Conservation (phyloP, 2,329 filamentous ascomycete genomes). For the Lachnellula willkommii region DNA sequence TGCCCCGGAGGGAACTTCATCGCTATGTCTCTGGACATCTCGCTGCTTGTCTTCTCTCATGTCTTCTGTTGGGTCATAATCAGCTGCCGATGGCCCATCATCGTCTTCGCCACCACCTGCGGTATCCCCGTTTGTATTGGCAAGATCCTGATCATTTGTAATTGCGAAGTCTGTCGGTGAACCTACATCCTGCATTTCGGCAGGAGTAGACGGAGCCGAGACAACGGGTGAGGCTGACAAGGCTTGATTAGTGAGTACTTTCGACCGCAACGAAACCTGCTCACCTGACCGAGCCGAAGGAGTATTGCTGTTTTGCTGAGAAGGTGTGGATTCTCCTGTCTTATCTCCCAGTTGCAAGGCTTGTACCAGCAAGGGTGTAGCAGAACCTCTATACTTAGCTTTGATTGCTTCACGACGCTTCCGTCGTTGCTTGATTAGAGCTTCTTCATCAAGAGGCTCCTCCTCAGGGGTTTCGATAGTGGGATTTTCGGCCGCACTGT, state of each 20-base stretch:
- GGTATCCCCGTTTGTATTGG: constrained; percentile 50
- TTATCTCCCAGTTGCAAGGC: constrained; percentile 36
- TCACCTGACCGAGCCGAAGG: constrained; percentile 34
- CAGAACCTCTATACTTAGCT: constrained; percentile 69
- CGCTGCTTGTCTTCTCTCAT: constrained; percentile 78
- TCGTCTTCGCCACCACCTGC: constrained; percentile 38
- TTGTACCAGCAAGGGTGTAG: constrained; percentile 69
- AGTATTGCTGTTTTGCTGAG: constrained; percentile 21
- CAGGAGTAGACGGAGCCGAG: constrained; percentile 34
- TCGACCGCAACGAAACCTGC: constrained; percentile 6
- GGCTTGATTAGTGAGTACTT: constrained; percentile 12
- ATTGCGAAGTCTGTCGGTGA: constrained; percentile 50
- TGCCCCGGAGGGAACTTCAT: constrained; percentile 47
- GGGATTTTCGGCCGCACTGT: constrained; percentile 30
- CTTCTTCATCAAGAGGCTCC: constrained; percentile 69
- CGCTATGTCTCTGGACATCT: constrained; percentile 59
- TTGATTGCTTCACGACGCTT: constrained; percentile 79
- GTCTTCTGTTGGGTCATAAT: constrained; percentile 85
- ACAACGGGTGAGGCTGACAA: constrained; percentile 25
- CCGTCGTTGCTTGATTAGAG: constrained; percentile 77
- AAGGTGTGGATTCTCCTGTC: constrained; percentile 28
- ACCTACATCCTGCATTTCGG: constrained; percentile 25
- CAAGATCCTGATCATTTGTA: constrained; percentile 61
- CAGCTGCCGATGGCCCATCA: constrained; percentile 82
- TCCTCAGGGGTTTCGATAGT: constrained; percentile 43